These are phyloP conservation scores for Actinidia arguta DNA, from an alignment of 179 eudicot species.

Conservation along the genomic window DNA sequence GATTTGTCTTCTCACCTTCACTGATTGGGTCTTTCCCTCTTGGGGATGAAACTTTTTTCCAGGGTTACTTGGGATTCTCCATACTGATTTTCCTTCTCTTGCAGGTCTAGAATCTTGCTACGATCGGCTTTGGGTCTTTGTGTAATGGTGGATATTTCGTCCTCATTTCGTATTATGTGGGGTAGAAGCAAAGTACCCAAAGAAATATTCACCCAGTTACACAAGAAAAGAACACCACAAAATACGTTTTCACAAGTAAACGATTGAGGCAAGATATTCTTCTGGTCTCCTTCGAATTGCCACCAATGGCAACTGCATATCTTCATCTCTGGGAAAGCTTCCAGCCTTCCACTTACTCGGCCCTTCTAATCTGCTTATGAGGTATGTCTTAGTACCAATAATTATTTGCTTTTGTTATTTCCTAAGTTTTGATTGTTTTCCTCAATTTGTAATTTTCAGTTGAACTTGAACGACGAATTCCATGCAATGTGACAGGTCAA, in stretches of 20 bases:
- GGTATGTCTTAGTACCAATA: not conserved
- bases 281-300: slow-evolving; percentile 12
- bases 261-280: slow-evolving; percentile 29
- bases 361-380: not conserved
- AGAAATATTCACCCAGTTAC: not conserved
- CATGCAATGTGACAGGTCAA: slow-evolving; percentile 18
- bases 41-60: not conserved
- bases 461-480: not conserved
- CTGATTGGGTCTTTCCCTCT: slow-evolving; percentile 13
- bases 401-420: not conserved
- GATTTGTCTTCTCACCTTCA: not conserved
- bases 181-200: not conserved
- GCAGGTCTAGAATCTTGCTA: slow-evolving; percentile 6
- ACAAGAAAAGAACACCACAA: slow-evolving; percentile 28
- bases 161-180: no score
- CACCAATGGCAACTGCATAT: not conserved
- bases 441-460: not conserved
- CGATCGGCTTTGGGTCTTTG: not conserved
- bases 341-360: slow-evolving; percentile 16
- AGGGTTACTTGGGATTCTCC: slow-evolving; percentile 19
- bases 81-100: slow-evolving; percentile 2
- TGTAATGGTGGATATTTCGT: not conserved
- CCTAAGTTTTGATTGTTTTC: not conserved
- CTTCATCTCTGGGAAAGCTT: slow-evolving; percentile 3
- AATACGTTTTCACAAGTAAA: slow-evolving; percentile 19